A percentile compares a stretch with the other conserved stretches of the same genome.
Conservation (phyloP, 1,284 basidiomycete genomes). For the Naganishia sp. region DNA sequence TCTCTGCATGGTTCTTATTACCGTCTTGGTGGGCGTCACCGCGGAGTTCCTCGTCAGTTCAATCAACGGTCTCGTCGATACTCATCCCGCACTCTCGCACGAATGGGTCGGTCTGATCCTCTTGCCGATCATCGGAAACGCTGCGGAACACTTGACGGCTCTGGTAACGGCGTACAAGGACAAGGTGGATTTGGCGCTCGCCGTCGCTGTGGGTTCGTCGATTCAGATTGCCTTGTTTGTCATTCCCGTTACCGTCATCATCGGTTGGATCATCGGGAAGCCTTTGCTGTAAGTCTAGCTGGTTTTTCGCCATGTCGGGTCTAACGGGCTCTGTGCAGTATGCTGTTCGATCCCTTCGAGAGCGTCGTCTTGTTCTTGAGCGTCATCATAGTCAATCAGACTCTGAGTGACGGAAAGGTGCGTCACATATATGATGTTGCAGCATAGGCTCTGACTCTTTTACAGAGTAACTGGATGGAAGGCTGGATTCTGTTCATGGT, state of each 20-base stretch:
- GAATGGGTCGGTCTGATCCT: slow-evolving; percentile 85
- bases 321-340: slow-evolving; percentile 28
- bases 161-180: slow-evolving; percentile 82
- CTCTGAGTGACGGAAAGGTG: slow-evolving; percentile 64
- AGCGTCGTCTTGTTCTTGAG: slow-evolving; percentile 59
- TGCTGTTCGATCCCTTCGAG: slow-evolving; percentile 55
- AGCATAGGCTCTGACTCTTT: slow-evolving; percentile 40
- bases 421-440: slow-evolving; percentile 8
- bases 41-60: slow-evolving; percentile 62
- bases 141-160: slow-evolving; percentile 77
- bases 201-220: slow-evolving; percentile 83
- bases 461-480: slow-evolving; percentile 54
- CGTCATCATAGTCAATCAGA: slow-evolving; percentile 80
- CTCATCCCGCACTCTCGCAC: slow-evolving; percentile 59
- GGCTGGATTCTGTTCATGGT: slow-evolving; percentile 60
- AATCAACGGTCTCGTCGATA: slow-evolving; percentile 43
- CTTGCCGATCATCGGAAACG: slow-evolving; percentile 65
- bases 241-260: slow-evolving; percentile 67
- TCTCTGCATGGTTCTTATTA: slow-evolving; percentile 41
- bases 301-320: not conserved
- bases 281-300: slow-evolving; percentile 50
- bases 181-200: slow-evolving; percentile 61
- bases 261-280: slow-evolving; percentile 57
- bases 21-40: slow-evolving; percentile 62
- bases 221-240: slow-evolving; percentile 86